Conservation (phyloP, 257 asterid genomes). For the Nicotiana sylvestris region DNA sequence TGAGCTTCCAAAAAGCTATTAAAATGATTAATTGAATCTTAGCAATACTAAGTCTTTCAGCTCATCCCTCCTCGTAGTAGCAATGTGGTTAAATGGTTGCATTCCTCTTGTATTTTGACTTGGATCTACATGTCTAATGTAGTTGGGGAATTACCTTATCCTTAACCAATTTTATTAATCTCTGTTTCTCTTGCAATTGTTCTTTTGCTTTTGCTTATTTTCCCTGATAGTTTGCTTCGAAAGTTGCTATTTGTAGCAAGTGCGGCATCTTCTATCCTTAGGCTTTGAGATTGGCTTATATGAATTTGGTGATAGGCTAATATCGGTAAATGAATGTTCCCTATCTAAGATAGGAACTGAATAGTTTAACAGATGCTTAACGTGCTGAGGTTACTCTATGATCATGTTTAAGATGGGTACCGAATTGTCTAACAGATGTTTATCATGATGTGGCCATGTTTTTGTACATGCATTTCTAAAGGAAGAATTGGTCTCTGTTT, state of each 20-base stretch:
- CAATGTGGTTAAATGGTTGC: background rate
- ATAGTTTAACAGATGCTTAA: background rate
- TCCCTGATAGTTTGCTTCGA: background rate
- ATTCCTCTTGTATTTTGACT: background rate
- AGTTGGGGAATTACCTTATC: background rate
- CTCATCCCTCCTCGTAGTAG: background rate
- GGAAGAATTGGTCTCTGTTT: background rate
- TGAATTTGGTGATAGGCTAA: background rate
- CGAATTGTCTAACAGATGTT: background rate
- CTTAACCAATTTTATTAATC: background rate
- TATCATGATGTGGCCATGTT: background rate
- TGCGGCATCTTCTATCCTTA: background rate
- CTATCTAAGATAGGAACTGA: background rate
- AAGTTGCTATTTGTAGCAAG: constrained; percentile 2
- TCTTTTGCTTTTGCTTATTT: background rate
- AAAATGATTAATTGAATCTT: no score
- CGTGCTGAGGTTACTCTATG: background rate
- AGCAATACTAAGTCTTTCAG: background rate
- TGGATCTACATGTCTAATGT: background rate
- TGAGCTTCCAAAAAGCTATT: no score
- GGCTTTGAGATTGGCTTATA: background rate
- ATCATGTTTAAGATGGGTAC: background rate
- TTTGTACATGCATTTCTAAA: background rate
- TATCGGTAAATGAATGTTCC: background rate
- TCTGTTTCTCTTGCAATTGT: background rate